Conservation (phyloP, 805 yeast genomes). For the Metschnikowia matae region DNA sequence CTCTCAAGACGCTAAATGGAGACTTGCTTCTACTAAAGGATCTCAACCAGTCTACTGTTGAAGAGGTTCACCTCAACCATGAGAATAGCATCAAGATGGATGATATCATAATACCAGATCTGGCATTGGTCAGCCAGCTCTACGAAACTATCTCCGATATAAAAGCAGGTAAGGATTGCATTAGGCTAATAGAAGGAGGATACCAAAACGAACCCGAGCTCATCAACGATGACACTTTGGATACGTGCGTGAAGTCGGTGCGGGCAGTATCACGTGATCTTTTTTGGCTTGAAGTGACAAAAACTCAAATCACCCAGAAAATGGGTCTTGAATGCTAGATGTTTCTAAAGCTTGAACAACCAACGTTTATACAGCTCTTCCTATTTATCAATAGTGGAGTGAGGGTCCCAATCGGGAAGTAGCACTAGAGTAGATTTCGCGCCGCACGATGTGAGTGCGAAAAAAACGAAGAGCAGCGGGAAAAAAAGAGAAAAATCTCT, state of each 20-base stretch:
- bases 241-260: constrained; percentile 32
- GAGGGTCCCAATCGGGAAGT: constrained; percentile 5
- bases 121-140: constrained; percentile 47
- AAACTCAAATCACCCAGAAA: constrained; percentile 26
- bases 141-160: constrained; percentile 63
- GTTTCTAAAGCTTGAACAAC: neutral
- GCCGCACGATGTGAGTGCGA: constrained; percentile 30
- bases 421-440: constrained; percentile 11
- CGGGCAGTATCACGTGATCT: constrained; percentile 37
- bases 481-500: constrained; percentile 10
- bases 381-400: neutral
- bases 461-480: constrained; percentile 11
- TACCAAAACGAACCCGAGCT: constrained; percentile 31
- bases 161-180: constrained; percentile 66
- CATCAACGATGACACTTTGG: constrained; percentile 31
- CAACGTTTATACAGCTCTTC: neutral
- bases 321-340: constrained; percentile 19
- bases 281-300: constrained; percentile 39
- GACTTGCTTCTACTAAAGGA: constrained; percentile 24
- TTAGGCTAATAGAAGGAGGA: constrained; percentile 52
- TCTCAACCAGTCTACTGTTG: constrained; percentile 20
- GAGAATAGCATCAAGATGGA: constrained; percentile 23
- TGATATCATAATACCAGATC: constrained; percentile 38
- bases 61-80: constrained; percentile 16
- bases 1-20: constrained; percentile 23